These are phyloP conservation scores for Jamesozyma spencerorum DNA, from an alignment of 805 yeast genomes.

Conservation along the genomic window DNA sequence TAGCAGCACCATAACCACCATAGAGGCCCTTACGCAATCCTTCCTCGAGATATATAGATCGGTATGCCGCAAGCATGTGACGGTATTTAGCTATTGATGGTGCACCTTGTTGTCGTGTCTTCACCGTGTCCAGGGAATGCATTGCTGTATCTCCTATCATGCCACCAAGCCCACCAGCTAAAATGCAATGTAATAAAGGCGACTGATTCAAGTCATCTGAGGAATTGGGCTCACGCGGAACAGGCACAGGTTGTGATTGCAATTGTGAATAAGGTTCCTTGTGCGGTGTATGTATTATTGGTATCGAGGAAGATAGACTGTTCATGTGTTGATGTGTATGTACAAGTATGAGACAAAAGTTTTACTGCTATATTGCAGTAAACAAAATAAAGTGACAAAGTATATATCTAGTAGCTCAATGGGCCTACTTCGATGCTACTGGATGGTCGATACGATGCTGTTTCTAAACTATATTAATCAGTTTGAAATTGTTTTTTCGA, in stretches of 20 bases:
- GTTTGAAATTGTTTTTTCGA: too few relatives aligned
- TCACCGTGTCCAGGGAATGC: slow-evolving; percentile 95
- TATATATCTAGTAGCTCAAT: too few relatives aligned
- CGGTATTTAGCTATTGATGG: slow-evolving; percentile 53
- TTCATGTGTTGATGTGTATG: slow-evolving; percentile 5
- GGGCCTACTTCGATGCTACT: too few relatives aligned
- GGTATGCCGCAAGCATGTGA: slow-evolving; percentile 67
- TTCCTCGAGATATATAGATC: slow-evolving; percentile 70
- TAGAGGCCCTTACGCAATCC: slow-evolving; percentile 79
- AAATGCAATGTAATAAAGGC: slow-evolving; percentile 13
- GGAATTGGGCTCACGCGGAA: too few relatives aligned
- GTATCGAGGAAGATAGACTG: slow-evolving; percentile 9
- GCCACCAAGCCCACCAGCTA: slow-evolving; percentile 89
- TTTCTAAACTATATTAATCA: too few relatives aligned
- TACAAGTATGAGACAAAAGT: too few relatives aligned
- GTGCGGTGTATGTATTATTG: slow-evolving; percentile 8
- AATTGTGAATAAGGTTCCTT: not conserved
- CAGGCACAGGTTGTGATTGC: not conserved
- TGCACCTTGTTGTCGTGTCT: slow-evolving; percentile 96
- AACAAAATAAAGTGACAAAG: too few relatives aligned
- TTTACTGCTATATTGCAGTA: too few relatives aligned
- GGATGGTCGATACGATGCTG: too few relatives aligned
- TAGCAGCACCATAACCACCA: slow-evolving; percentile 87
- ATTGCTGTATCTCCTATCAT: slow-evolving; percentile 82
- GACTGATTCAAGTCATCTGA: not conserved